phyloP scores from a whole-genome alignment of 257 asterid genomes.

The Linaria vulgaris region DNA sequence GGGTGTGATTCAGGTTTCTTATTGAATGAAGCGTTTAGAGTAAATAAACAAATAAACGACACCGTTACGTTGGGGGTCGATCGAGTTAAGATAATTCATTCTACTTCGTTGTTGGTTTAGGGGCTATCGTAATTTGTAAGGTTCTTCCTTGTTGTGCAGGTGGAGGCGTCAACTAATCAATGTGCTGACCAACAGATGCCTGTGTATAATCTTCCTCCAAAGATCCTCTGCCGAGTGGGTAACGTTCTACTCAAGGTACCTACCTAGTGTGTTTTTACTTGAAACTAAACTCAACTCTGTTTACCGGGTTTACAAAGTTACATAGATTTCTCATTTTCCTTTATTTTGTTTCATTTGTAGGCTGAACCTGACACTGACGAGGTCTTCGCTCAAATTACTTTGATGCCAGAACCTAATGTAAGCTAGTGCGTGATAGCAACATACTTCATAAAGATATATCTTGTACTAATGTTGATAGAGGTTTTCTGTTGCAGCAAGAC shows the following conservation, averaged over 20 bases:
- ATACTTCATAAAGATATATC: neutral
- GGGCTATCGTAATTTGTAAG: constrained; percentile 8
- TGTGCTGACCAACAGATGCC: constrained; percentile 94
- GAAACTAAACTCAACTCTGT: too few relatives aligned
- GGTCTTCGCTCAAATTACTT: constrained; percentile 79
- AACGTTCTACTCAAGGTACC: constrained; percentile 78
- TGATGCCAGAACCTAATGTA: constrained; percentile 72
- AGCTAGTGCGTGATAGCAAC: too few relatives aligned
- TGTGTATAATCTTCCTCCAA: constrained; percentile 76
- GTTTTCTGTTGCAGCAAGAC: constrained; percentile 9
- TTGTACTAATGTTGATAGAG: neutral
- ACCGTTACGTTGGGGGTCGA: neutral
- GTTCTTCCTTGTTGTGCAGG: constrained; percentile 43
- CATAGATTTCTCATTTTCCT: neutral
- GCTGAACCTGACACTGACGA: constrained; percentile 83
- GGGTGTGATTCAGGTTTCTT: neutral
- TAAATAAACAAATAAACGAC: too few relatives aligned
- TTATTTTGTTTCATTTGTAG: constrained; percentile 27
- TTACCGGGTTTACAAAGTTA: too few relatives aligned
- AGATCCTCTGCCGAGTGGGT: constrained; percentile 84
- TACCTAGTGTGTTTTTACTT: too few relatives aligned
- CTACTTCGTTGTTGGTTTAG: too few relatives aligned
- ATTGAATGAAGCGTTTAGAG: neutral
- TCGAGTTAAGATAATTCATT: neutral
- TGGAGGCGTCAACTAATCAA: constrained; percentile 96